These are phyloP conservation scores for Dalbergia cultrata DNA, from an alignment of 306 rosid genomes.

Conservation along the genomic window DNA sequence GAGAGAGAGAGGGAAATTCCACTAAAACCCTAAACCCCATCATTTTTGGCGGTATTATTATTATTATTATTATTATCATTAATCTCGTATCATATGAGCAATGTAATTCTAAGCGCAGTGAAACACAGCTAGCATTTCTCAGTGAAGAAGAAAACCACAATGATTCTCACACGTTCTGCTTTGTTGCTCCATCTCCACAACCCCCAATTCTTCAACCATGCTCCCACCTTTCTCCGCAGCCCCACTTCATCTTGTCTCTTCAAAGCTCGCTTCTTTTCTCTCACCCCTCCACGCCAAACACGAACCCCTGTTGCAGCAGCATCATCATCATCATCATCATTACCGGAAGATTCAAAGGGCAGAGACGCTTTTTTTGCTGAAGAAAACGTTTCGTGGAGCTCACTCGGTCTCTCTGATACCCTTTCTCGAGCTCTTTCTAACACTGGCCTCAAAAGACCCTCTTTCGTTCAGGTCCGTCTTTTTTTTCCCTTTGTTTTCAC, in stretches of 20 bases:
- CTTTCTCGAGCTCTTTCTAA: constrained; percentile 73
- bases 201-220: constrained; percentile 56
- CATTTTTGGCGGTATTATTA: background rate
- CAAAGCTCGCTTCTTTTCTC: constrained; percentile 52
- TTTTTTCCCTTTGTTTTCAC: background rate
- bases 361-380: constrained; percentile 79
- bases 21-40: background rate
- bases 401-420: constrained; percentile 81
- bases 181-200: constrained; percentile 57
- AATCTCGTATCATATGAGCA: background rate
- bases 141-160: constrained; percentile 36
- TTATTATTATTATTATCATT: no score
- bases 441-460: constrained; percentile 81
- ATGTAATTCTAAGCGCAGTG: background rate
- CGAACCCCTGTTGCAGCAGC: constrained; percentile 16
- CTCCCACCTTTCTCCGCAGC: constrained; percentile 44
- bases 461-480: constrained; percentile 73
- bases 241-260: constrained; percentile 46
- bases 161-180: constrained; percentile 70
- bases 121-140: background rate
- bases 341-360: constrained; percentile 53
- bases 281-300: constrained; percentile 41
- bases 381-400: constrained; percentile 79
- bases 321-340: constrained; percentile 30
- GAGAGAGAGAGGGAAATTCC: no score